Conservation (phyloP, 768 basidiomycete species). For the Mycena polygramma region DNA sequence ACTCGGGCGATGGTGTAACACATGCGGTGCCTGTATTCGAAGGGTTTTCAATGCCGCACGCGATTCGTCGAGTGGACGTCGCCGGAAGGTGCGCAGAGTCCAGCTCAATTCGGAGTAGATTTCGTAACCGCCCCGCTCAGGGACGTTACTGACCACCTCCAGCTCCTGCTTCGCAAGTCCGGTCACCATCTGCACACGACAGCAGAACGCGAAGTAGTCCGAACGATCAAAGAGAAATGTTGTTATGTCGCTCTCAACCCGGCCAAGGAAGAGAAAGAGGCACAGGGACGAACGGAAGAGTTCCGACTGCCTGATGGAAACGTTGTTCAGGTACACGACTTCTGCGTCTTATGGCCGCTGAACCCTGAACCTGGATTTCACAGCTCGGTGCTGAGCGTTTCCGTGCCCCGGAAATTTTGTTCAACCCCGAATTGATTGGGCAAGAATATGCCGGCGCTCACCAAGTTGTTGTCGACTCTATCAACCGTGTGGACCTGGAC, state of each 20-base stretch:
- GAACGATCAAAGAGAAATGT: conserved; percentile 98
- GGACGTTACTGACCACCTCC: conserved; percentile 97
- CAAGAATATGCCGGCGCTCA: conserved; percentile 98
- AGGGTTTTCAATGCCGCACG: conserved; percentile 99
- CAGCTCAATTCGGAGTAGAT: not conserved
- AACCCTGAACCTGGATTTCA: conserved; percentile 38
- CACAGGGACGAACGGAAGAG: conserved; percentile 81
- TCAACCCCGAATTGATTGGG: conserved; percentile 97
- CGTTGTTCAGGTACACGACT: conserved; percentile 77
- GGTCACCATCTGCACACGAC: conserved; percentile 97
- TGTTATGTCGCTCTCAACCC: conserved; percentile 96
- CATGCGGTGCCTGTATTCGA: conserved; percentile 99
- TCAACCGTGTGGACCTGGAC: conserved; percentile 96
- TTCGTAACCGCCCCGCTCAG: conserved; percentile 53
- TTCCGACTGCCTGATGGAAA: conserved; percentile 97
- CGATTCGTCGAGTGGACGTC: conserved; percentile 95
- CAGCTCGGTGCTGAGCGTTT: conserved; percentile 96
- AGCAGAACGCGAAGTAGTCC: conserved; percentile 96
- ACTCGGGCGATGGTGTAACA: conserved; percentile 98
- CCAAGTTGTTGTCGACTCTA: conserved; percentile 98
- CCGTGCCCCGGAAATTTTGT: conserved; percentile 96
- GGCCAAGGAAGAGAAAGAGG: conserved; percentile 95
- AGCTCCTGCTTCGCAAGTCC: conserved; percentile 92
- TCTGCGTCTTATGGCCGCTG: conserved; percentile 31
- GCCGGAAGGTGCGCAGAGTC: conserved; percentile 81